Conservation (phyloP, 192 early-diverging fungal species). For the Coemansia sp. region DNA sequence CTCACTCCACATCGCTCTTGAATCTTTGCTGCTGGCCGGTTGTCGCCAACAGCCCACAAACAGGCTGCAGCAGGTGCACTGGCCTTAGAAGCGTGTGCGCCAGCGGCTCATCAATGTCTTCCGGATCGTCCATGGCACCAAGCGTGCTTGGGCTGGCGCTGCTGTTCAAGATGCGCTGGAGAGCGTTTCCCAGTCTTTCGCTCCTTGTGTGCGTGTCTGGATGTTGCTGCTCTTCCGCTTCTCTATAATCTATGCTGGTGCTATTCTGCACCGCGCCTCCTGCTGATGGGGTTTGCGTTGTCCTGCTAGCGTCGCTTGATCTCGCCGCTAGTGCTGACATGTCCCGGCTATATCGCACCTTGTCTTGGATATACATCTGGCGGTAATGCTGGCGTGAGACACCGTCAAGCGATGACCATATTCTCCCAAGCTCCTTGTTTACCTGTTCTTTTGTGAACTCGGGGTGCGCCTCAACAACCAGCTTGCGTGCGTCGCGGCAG, state of each 20-base stretch:
- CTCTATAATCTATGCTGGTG: not conserved
- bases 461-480: constrained; percentile 39
- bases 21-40: not conserved
- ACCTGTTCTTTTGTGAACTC: constrained; percentile 52
- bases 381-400: constrained; percentile 43
- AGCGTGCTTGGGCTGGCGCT: not conserved
- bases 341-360: constrained; percentile 29
- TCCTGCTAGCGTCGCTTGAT: not conserved
- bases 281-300: too few species aligned
- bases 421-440: constrained; percentile 47
- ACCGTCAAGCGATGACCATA: constrained; percentile 37
- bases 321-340: constrained; percentile 1
- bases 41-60: constrained; percentile 4
- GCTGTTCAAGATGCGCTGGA: constrained; percentile 32
- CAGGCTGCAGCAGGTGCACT: not conserved
- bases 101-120: constrained; percentile 36
- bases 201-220: not conserved
- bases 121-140: not conserved
- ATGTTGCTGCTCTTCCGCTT: not conserved
- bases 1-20: not conserved
- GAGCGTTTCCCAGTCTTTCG: constrained; percentile 18
- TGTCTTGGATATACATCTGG: constrained; percentile 37
- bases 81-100: constrained; percentile 9
- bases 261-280: too few species aligned
- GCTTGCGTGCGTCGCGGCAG: constrained; percentile 47